A percentile compares a stretch with the other conserved stretches of the same genome.
phyloP scores from a whole-genome alignment of 2,329 filamentous ascomycete species.

The Claviceps maximensis region DNA sequence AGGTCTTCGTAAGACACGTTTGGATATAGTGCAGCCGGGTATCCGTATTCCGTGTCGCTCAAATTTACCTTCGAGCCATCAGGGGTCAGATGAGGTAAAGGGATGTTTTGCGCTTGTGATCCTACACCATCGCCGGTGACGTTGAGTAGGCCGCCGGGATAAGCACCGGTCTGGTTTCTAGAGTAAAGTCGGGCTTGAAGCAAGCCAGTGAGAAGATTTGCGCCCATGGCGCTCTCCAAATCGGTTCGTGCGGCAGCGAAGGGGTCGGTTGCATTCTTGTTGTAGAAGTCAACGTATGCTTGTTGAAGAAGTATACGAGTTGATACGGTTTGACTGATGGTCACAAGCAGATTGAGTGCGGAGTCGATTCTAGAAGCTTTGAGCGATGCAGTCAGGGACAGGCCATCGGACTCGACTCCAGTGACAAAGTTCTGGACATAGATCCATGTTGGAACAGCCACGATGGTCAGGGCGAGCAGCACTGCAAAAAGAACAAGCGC shows the following conservation, averaged over 20 bases:
- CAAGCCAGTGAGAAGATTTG: conserved; percentile 42
- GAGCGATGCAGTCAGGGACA: conserved; percentile 69
- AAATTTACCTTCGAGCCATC: conserved; percentile 48
- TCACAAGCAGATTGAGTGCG: conserved; percentile 66
- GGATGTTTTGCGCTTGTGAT: conserved; percentile 29
- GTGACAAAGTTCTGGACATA: conserved; percentile 42
- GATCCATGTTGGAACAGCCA: conserved; percentile 63
- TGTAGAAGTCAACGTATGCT: conserved; percentile 41
- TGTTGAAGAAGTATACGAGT: conserved; percentile 50
- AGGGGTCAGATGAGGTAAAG: conserved; percentile 45
- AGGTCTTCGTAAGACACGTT: conserved; percentile 55
- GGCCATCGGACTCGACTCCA: conserved; percentile 41
- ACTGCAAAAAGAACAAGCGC: conserved; percentile 65
- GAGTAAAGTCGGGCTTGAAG: conserved; percentile 65
- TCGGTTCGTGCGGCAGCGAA: conserved; percentile 52
- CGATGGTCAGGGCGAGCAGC: conserved; percentile 60
- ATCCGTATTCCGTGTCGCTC: conserved; percentile 51
- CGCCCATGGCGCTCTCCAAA: conserved; percentile 54
- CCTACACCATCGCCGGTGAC: conserved; percentile 38
- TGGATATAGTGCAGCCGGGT: conserved; percentile 60
- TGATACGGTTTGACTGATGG: conserved; percentile 57
- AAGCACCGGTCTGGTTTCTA: conserved; percentile 44
- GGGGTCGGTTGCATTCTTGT: conserved; percentile 36
- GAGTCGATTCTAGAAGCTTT: conserved; percentile 73
- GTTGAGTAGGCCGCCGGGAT: conserved; percentile 44